Evolutionary conservation across 257 asterid genomes (phyloP), one percentile per base, ranked within the genome.

Genomic region (Nicotiana undulata): DNA sequence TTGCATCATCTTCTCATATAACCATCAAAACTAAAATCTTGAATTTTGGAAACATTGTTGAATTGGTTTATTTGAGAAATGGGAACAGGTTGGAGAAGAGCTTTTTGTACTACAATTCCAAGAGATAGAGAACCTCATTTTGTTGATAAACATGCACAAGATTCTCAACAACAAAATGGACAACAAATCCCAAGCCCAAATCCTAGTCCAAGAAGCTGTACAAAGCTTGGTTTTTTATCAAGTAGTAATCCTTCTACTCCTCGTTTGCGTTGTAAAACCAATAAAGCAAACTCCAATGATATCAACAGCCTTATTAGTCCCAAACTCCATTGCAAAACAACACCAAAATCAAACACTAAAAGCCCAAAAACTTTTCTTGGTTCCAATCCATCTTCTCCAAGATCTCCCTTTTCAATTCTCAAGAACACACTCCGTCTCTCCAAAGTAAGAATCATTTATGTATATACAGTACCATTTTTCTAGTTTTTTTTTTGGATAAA

Each of bases 41-140:
- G 52, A 28, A 26, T 12, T 53, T 81, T 49, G 53, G 8, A 10
- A 9, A 53, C 18, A 79, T 67, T 63, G 16, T 7, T 22, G 56
- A 51, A 13, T 29, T 32, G n/a, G 26, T 9, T 29, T 29, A 37
- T 22, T 10, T 40, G 76, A 77, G 68, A 85, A 81, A 94, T 91
- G 97, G 99, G 97, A 15, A 91, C 90, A 17, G 96, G 97, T 15
- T 95, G 99, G 99, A 92, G 97, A 81, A 95, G 87, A 85, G 98
- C 97, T 26, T 95, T 95, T 80, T 95, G 99, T 88, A 91, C 88
- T 15, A 88, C 95, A 24, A 81, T 90, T 61, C 85, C 92, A 3
- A 87, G 89, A 84, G 94, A 92, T 24, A 85, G 84, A 83, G 87
- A 88, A 17, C 28, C 82, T 64, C 79, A 53, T 1, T 75, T 61